Percentiles rank a stretch among this genome's conserved stretches.
phyloP scores from a whole-genome alignment of 306 rosid species.

The Quercus bicolor region DNA sequence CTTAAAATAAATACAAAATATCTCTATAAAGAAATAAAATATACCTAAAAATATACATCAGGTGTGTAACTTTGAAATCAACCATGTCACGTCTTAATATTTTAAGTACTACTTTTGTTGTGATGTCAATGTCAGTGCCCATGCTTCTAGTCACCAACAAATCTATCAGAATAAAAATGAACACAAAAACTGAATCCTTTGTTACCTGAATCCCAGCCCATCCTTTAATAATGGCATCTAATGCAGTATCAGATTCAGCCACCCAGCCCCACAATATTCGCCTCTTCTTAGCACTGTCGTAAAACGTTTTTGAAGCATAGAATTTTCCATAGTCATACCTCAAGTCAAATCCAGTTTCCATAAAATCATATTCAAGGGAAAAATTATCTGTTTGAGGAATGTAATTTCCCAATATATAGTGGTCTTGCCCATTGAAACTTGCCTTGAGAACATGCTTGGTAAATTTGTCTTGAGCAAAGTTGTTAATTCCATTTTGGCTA shows the following conservation, averaged over 20 bases:
- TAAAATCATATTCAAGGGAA: conserved; percentile 26
- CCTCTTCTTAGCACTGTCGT: conserved; percentile 43
- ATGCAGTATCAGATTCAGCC: conserved; percentile 27
- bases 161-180: not conserved
- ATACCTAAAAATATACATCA: too few species aligned
- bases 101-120: too few species aligned
- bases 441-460: conserved; percentile 48
- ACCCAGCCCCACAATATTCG: conserved; percentile 60
- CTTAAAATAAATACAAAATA: too few species aligned
- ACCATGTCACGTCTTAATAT: too few species aligned
- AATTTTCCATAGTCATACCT: conserved; percentile 52
- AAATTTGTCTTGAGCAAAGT: conserved; percentile 18
- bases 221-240: conserved; percentile 50
- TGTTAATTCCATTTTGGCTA: conserved; percentile 41
- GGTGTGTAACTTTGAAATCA: too few species aligned
- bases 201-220: conserved; percentile 80
- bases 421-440: conserved; percentile 36
- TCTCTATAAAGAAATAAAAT: too few species aligned
- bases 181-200: not conserved
- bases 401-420: conserved; percentile 49
- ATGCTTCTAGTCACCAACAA: not conserved
- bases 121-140: too few species aligned
- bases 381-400: conserved; percentile 26
- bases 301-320: conserved; percentile 58
- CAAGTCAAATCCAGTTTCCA: conserved; percentile 31